A percentile compares a stretch with the other conserved stretches of the same genome.
phyloP scores from a whole-genome alignment of 1,284 basidiomycete genomes.

The Rhodotorula sp. region DNA sequence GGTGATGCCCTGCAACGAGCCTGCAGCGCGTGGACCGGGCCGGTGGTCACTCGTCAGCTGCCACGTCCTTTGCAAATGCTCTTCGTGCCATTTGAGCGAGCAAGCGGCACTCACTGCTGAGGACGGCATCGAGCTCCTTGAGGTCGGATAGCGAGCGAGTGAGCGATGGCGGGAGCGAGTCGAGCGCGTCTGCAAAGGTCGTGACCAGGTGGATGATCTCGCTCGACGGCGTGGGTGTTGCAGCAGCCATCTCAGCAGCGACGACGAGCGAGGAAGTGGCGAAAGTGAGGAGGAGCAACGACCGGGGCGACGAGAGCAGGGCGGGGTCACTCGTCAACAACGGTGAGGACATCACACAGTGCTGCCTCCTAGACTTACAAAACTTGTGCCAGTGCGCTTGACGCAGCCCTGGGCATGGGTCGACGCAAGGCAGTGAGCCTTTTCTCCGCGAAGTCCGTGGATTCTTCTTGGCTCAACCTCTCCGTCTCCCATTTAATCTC shows the following conservation, averaged over 20 bases:
- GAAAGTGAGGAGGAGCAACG: background rate
- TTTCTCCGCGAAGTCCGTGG: no score
- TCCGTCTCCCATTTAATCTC: no score
- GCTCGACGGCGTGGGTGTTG: conserved; percentile 32
- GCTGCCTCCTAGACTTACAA: no score
- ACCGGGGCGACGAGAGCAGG: no score
- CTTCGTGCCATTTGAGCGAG: background rate
- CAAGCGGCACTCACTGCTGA: conserved; percentile 61
- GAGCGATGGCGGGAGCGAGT: conserved; percentile 89
- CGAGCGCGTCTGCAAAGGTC: conserved; percentile 71
- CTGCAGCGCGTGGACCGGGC: background rate
- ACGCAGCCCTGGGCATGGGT: no score
- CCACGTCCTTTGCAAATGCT: background rate
- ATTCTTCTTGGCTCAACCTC: no score
- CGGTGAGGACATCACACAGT: no score
- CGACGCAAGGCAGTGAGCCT: no score
- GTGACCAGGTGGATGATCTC: conserved; percentile 41
- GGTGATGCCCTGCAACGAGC: conserved; percentile 73
- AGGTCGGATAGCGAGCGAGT: conserved; percentile 93
- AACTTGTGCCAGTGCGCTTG: no score
- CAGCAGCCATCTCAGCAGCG: background rate
- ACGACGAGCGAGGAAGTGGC: background rate
- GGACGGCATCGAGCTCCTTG: conserved; percentile 94
- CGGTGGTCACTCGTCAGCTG: no score
- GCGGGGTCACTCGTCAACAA: background rate